Base-by-base conservation (phyloP, 371 early-diverging fungal species). In the Saksenaea vasiformis region DNA sequence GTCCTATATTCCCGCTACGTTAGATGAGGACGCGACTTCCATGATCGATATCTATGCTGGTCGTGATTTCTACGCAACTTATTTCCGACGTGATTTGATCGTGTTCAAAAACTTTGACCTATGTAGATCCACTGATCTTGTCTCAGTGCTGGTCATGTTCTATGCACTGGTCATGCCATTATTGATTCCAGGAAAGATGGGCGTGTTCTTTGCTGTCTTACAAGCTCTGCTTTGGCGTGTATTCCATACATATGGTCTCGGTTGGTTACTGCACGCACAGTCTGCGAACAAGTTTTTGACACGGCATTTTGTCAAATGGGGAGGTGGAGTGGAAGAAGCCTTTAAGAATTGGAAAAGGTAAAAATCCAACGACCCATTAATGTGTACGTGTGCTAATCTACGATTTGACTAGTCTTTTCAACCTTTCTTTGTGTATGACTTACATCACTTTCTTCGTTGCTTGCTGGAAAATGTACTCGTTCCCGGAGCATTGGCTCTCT, bases 221-320 rank as follows among this genome's bases (percentile, higher is more conserved):
- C 95, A 96, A 67, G 88, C 92, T 3, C 51, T 94, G 1, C 60
- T 91, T 35, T 96, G 97, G 97, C 79, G 92, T 5, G 58, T 92
- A 22, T 77, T 93, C 63, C 89, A 93, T 68, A 90, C 93, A 5
- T 85, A 82, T 66, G 88, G 83, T 0, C 77, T 94, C 14, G 95
- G 96, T 0, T 43, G 66, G 7, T 72, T 96, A 14, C 77, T 96
- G 54, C 77, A 79, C 36, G 72, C 78, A 37, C 96, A 96, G 70
- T 90, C 90, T 58, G 77, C 72, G n/a, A 71, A 75, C 66, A 91
- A 91, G 69, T 83, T 87, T 37, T 93, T 92, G 72, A 93, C 90
- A 7, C 85, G 90, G 47, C 92, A 93, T 74, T 95, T 90, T 66
- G 89, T 96, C 68, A 91, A 90, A 70, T 87, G 84, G 65, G 96